Evolutionary conservation across 345 rosid genomes (phyloP).

Genomic region (Microthlaspi erraticum): DNA sequence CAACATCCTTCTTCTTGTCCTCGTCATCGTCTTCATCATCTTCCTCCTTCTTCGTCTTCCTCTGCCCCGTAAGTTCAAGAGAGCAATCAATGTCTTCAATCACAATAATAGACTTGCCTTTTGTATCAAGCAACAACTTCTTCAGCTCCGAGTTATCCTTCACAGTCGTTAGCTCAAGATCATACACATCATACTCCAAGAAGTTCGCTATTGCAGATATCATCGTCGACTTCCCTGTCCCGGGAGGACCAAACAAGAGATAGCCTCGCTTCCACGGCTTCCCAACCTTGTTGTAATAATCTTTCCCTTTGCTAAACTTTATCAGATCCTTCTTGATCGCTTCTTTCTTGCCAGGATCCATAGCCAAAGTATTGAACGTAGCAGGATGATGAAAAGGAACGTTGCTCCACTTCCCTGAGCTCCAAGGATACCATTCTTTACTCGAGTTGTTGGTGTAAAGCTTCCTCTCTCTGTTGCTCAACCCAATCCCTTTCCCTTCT

Average conservation of each 20-base stretch:
- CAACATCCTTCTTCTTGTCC: slow-evolving; percentile 26
- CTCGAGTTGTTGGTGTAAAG: slow-evolving; percentile 55
- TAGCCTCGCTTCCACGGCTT: slow-evolving; percentile 78
- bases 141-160: slow-evolving; percentile 61
- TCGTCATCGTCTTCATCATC: slow-evolving; percentile 20
- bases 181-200: slow-evolving; percentile 71
- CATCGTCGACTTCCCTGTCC: slow-evolving; percentile 83
- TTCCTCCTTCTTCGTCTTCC: slow-evolving; percentile 37
- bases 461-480: slow-evolving; percentile 53
- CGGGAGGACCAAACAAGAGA: slow-evolving; percentile 44
- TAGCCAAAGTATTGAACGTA: slow-evolving; percentile 60
- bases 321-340: slow-evolving; percentile 57
- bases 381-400: slow-evolving; percentile 62
- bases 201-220: slow-evolving; percentile 74
- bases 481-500: slow-evolving; percentile 48
- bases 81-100: slow-evolving; percentile 62
- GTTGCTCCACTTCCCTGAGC: slow-evolving; percentile 45
- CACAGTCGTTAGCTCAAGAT: slow-evolving; percentile 67
- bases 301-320: slow-evolving; percentile 56
- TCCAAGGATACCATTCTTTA: slow-evolving; percentile 34
- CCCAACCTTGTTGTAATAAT: slow-evolving; percentile 63
- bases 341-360: slow-evolving; percentile 62
- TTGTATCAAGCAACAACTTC: slow-evolving; percentile 59
- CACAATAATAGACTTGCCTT: slow-evolving; percentile 57
- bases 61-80: slow-evolving; percentile 38